Evolutionary conservation across 1,284 basidiomycete species (phyloP).

Genomic region (Fomitopsis schrenkii): DNA sequence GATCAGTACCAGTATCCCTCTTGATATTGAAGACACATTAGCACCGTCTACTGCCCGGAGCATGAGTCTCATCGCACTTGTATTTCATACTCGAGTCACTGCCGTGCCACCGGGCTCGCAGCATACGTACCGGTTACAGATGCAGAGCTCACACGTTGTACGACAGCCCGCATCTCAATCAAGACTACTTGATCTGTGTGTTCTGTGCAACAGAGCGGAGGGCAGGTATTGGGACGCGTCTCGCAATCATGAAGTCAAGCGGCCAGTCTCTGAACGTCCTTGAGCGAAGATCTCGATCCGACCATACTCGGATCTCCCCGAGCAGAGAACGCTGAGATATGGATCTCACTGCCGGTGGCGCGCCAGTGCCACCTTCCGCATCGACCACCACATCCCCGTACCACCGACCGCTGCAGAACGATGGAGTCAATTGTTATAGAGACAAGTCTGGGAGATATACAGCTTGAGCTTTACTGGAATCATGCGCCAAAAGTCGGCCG

Average conservation of each 20-base stretch:
- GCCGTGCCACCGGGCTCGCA: too few species aligned
- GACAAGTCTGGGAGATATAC: conserved; percentile 85
- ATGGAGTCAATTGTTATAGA: conserved; percentile 73
- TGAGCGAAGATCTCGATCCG: neutral
- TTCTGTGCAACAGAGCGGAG: neutral
- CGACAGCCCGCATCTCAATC: conserved; percentile 66
- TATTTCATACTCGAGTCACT: neutral
- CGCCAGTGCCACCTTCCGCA: neutral
- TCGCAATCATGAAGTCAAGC: too few species aligned
- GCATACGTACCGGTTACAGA: conserved; percentile 58
- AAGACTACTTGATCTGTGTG: neutral
- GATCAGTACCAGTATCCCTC: conserved; percentile 83
- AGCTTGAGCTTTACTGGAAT: conserved; percentile 87
- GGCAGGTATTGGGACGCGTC: too few species aligned
- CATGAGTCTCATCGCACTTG: neutral
- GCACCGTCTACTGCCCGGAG: conserved; percentile 56
- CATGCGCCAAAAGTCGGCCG: conserved; percentile 79
- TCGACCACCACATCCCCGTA: neutral
- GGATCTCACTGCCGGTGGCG: neutral
- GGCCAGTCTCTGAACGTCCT: conserved; percentile 1
- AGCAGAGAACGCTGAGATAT: neutral
- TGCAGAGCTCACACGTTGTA: conserved; percentile 73
- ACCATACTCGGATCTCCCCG: neutral
- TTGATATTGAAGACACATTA: conserved; percentile 74
- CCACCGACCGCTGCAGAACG: neutral